Percentiles rank a stretch among this genome's conserved stretches.
Evolutionary conservation across 768 basidiomycete species (phyloP).

Genomic region (Serendipita sp.): DNA sequence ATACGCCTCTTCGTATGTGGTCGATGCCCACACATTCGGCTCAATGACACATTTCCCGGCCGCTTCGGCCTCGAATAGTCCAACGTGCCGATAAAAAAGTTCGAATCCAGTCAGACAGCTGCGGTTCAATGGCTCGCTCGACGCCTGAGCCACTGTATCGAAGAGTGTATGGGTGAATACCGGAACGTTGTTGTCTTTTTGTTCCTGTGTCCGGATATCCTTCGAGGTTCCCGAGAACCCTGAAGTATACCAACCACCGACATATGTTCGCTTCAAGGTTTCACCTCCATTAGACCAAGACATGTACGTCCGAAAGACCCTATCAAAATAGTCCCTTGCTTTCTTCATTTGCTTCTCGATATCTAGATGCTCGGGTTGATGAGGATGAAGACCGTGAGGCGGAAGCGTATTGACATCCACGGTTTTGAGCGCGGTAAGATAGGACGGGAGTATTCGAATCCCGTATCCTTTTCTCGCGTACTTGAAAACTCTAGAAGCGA

Average conservation of each 20-base stretch:
- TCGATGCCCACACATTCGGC: background rate
- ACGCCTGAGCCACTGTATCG: background rate
- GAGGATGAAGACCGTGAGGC: background rate
- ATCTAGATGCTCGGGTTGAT: background rate
- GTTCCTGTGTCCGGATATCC: background rate
- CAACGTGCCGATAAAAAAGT: slow-evolving; percentile 11
- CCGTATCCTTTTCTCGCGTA: slow-evolving; percentile 11
- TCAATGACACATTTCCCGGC: slow-evolving; percentile 4
- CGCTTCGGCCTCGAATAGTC: slow-evolving; percentile 8
- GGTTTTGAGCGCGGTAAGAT: slow-evolving; percentile 4
- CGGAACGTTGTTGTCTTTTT: background rate
- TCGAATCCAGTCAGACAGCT: slow-evolving; percentile 9
- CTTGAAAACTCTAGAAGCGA: slow-evolving; percentile 9
- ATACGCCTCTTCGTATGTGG: background rate
- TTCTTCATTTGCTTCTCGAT: background rate
- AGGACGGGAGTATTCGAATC: slow-evolving; percentile 9
- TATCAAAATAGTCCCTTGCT: background rate
- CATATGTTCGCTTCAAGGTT: background rate
- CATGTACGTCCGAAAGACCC: background rate
- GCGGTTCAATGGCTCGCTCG: slow-evolving; percentile 4
- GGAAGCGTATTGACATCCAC: background rate
- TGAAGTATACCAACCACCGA: background rate
- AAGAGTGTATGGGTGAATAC: slow-evolving; percentile 7
- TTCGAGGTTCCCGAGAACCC: background rate
- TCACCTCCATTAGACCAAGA: background rate